phyloP scores from a whole-genome alignment of 768 basidiomycete species.

The Mycena pura region DNA sequence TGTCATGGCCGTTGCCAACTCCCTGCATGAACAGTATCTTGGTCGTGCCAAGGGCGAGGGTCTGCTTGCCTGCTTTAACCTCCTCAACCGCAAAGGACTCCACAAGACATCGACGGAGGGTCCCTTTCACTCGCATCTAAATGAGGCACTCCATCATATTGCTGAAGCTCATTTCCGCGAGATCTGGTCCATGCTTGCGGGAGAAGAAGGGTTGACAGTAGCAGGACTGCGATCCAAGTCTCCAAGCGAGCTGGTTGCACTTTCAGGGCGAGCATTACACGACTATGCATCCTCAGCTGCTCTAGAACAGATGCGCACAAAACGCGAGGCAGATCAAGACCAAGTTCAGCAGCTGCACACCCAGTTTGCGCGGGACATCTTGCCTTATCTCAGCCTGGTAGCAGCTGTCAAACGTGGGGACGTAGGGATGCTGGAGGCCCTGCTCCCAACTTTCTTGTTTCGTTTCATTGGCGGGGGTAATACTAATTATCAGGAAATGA shows the following conservation, averaged over 20 bases:
- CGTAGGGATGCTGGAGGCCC: slow-evolving; percentile 31
- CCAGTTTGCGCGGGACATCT: slow-evolving; percentile 31
- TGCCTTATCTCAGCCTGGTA: slow-evolving; percentile 33
- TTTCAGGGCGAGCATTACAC: slow-evolving; percentile 25
- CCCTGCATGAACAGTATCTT: slow-evolving; percentile 40
- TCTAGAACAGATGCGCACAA: slow-evolving; percentile 14
- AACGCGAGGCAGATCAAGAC: no score
- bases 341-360: slow-evolving; percentile 20
- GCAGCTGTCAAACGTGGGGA: slow-evolving; percentile 32
- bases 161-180: slow-evolving; percentile 35
- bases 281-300: slow-evolving; percentile 29
- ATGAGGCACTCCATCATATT: slow-evolving; percentile 35
- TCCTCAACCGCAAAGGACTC: slow-evolving; percentile 27
- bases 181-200: slow-evolving; percentile 28
- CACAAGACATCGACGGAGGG: slow-evolving; percentile 25
- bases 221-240: slow-evolving; percentile 23
- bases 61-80: slow-evolving; percentile 24
- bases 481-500: slow-evolving; percentile 35
- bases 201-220: slow-evolving; percentile 24
- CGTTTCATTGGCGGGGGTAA: slow-evolving; percentile 34
- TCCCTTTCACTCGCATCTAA: slow-evolving; percentile 26
- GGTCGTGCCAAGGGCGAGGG: slow-evolving; percentile 10
- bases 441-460: slow-evolving; percentile 32
- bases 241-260: slow-evolving; percentile 23
- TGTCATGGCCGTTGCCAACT: slow-evolving; percentile 37